Conservation (phyloP, 108 stramenopile genomes). For the Nitzschia sp. region DNA sequence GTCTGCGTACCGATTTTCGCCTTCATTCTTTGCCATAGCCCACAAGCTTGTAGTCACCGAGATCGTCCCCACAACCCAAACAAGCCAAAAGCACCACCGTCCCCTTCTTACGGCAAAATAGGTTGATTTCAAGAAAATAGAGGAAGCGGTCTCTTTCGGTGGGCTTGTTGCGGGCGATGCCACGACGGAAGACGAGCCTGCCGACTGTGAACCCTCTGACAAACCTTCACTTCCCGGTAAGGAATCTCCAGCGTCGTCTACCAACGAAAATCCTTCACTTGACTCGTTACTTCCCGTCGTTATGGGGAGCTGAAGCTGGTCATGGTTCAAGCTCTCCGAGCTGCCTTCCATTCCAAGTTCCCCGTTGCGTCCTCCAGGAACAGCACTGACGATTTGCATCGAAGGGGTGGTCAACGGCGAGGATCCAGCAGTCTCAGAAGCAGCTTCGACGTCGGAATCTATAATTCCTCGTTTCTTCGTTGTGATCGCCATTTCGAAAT, state of each 20-base stretch:
- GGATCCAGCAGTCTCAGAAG: neutral
- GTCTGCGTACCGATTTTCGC: neutral
- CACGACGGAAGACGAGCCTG: neutral
- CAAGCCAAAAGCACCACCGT: conserved; percentile 8
- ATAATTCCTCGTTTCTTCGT: neutral
- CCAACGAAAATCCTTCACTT: conserved; percentile 1
- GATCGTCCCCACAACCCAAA: conserved; percentile 10
- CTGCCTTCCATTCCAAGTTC: neutral
- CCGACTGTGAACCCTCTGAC: neutral
- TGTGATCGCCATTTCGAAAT: neutral
- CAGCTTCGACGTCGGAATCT: neutral
- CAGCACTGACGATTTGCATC: neutral
- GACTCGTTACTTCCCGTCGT: neutral
- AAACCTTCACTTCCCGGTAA: neutral
- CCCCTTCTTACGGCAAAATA: neutral
- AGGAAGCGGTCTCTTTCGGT: neutral
- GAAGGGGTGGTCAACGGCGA: neutral
- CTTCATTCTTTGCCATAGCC: conserved; percentile 3
- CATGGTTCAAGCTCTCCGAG: neutral
- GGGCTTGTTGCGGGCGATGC: neutral
- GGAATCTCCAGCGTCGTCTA: conserved; percentile 8
- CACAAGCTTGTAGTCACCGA: conserved; percentile 1
- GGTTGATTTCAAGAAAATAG: neutral
- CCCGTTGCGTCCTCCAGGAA: neutral
- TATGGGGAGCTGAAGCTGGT: neutral